These are phyloP conservation scores for Solanum chiquidenum DNA, from an alignment of 257 asterid species.

Conservation along the genomic window DNA sequence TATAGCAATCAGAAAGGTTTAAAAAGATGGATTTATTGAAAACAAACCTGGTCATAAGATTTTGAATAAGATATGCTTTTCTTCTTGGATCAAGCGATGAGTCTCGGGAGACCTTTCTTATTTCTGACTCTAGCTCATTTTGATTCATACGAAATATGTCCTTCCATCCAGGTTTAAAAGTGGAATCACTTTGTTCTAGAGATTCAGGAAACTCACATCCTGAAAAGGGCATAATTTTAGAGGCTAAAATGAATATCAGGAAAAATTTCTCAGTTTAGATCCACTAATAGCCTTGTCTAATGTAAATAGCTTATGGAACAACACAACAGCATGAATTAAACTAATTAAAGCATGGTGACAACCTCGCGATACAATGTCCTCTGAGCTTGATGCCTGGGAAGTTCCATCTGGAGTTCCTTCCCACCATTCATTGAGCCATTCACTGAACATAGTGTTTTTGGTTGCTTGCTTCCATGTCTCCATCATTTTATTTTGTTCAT, in stretches of 20 bases:
- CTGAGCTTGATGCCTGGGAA: conserved; percentile 40
- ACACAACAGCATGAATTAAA: background rate
- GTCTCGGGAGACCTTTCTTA: conserved; percentile 88
- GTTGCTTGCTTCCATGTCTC: conserved; percentile 95
- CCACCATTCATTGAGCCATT: conserved; percentile 99
- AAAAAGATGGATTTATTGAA: background rate
- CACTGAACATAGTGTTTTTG: conserved; percentile 92
- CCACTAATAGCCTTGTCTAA: background rate
- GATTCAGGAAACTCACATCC: conserved; percentile 59
- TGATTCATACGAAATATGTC: conserved; percentile 96
- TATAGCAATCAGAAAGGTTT: background rate
- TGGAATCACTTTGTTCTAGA: conserved; percentile 54
- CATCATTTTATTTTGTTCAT: conserved; percentile 93
- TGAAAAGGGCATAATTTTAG: conserved; percentile 12
- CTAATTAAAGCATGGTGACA: conserved; percentile 1
- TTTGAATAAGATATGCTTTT: conserved; percentile 89
- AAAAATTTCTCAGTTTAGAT: background rate
- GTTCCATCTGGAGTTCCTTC: conserved; percentile 46
- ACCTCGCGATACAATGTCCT: conserved; percentile 45
- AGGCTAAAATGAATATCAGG: background rate
- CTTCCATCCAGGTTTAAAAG: conserved; percentile 98
- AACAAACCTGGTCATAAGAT: conserved; percentile 86
- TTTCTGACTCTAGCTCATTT: conserved; percentile 96
- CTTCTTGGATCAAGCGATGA: conserved; percentile 94
- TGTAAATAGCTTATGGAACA: background rate